A percentile compares a stretch with the other conserved stretches of the same genome.
phyloP scores from a whole-genome alignment of 2,329 filamentous ascomycete genomes.

The Lachnellula cervina region DNA sequence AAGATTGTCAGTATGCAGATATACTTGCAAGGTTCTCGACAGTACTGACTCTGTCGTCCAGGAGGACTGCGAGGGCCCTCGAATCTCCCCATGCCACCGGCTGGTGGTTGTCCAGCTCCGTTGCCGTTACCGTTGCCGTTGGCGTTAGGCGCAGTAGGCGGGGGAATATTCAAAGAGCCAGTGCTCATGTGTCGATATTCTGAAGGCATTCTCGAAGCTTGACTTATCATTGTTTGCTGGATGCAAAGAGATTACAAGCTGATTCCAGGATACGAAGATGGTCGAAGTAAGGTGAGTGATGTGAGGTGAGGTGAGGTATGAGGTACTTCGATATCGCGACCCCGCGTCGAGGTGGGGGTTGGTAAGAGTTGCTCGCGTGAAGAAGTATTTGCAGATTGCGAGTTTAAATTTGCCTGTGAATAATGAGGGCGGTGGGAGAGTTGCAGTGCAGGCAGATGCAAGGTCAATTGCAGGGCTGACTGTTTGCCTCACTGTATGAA shows the following conservation, averaged over 20 bases:
- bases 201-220: slow-evolving; percentile 30
- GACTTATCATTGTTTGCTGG: slow-evolving; percentile 18
- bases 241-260: background rate
- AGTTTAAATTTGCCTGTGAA: background rate
- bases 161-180: slow-evolving; percentile 40
- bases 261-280: background rate
- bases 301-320: no score
- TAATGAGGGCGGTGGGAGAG: background rate
- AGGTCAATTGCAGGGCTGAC: background rate
- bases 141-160: slow-evolving; percentile 20
- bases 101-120: slow-evolving; percentile 43
- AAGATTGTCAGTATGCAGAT: slow-evolving; percentile 10
- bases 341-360: slow-evolving; percentile 25
- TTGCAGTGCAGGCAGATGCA: background rate
- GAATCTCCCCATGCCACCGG: slow-evolving; percentile 41
- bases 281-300: background rate
- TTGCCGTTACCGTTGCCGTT: slow-evolving; percentile 7
- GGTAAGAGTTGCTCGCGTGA: slow-evolving; percentile 10
- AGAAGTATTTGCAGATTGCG: background rate
- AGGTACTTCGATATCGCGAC: slow-evolving; percentile 12
- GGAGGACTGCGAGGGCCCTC: slow-evolving; percentile 60
- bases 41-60: slow-evolving; percentile 44
- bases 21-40: background rate
- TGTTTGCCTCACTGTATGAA: background rate
- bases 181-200: slow-evolving; percentile 54